Percentiles rank a stretch among this genome's conserved stretches.
Conservation (phyloP, 179 eudicot species). For the Spergularia azorica region DNA sequence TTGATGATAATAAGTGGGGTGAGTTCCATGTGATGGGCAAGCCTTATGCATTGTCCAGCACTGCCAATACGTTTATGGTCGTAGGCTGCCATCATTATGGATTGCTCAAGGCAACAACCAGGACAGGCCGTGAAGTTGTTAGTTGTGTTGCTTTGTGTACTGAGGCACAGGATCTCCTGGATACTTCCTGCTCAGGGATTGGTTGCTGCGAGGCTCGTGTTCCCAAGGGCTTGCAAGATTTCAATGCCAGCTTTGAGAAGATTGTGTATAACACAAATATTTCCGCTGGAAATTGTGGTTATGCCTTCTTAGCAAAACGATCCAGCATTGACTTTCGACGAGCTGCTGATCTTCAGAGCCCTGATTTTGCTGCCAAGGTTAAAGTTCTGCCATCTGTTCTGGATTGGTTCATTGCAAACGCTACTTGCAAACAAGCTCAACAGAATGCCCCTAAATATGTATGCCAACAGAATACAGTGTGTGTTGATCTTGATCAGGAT, state of each 20-base stretch:
- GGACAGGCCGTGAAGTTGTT: constrained; percentile 19
- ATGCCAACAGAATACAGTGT: constrained; percentile 24
- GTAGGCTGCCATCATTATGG: constrained; percentile 56
- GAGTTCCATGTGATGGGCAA: constrained; percentile 1
- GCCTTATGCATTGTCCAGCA: constrained; percentile 43
- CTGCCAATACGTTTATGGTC: constrained; percentile 40
- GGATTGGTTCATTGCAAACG: constrained; percentile 41
- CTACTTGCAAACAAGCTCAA: constrained; percentile 28
- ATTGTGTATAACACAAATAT: constrained; percentile 23
- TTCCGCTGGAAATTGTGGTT: constrained; percentile 32
- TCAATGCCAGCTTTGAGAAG: constrained; percentile 9
- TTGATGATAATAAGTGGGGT: constrained; percentile 16
- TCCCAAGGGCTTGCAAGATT: constrained; percentile 40
- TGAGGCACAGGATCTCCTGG: constrained; percentile 30
- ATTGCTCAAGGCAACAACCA: constrained; percentile 18
- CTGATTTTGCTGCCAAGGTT: constrained; percentile 3
- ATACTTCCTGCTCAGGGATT: constrained; percentile 42
- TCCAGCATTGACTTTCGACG: constrained; percentile 20
- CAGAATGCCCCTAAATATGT: constrained; percentile 22
- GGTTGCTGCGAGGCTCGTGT: constrained; percentile 57
- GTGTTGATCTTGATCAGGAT: constrained; percentile 12
- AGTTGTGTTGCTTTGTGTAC: constrained; percentile 48
- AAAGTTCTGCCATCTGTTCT: constrained; percentile 21
- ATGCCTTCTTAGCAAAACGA: constrained; percentile 36
- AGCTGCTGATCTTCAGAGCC: constrained; percentile 23